Evolutionary conservation across 1,284 basidiomycete genomes (phyloP).

Genomic region (Malassezia japonica): DNA sequence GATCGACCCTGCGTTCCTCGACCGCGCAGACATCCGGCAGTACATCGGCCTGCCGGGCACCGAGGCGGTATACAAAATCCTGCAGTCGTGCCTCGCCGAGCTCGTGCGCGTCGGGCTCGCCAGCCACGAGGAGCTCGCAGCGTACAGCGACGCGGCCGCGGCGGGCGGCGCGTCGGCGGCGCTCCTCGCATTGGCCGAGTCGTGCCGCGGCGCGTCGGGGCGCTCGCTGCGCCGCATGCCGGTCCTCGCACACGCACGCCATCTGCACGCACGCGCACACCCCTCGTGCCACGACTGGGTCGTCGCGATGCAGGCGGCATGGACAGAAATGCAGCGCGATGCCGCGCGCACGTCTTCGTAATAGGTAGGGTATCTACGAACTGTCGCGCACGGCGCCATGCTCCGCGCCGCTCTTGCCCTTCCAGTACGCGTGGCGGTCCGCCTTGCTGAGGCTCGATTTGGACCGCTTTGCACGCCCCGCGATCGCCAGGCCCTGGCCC

Average conservation of each 20-base stretch:
- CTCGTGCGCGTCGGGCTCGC: constrained; percentile 68
- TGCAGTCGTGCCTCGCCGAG: constrained; percentile 72
- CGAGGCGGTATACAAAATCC: constrained; percentile 85
- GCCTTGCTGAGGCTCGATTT: constrained; percentile 6
- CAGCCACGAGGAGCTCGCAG: background rate
- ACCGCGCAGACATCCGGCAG: constrained; percentile 92
- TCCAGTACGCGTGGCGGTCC: constrained; percentile 12
- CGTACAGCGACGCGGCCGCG: background rate
- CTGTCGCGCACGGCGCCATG: background rate
- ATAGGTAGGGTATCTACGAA: background rate
- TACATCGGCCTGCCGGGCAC: constrained; percentile 81
- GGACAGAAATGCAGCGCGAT: constrained; percentile 1
- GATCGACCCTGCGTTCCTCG: constrained; percentile 90
- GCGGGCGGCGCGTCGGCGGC: constrained; percentile 16
- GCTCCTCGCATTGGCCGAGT: constrained; percentile 60
- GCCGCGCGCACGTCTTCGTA: background rate
- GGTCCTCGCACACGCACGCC: constrained; percentile 75
- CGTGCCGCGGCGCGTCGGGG: constrained; percentile 79
- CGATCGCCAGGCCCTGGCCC: constrained; percentile 8
- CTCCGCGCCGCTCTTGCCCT: constrained; percentile 3
- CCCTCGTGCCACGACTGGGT: constrained; percentile 3
- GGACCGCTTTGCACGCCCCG: constrained; percentile 5
- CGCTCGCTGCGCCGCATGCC: constrained; percentile 78
- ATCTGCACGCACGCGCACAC: constrained; percentile 38
- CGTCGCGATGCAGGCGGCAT: constrained; percentile 2